These are phyloP conservation scores for Hymenoscyphus fraxineus DNA, from an alignment of 2,329 filamentous ascomycete species.

Conservation along the genomic window DNA sequence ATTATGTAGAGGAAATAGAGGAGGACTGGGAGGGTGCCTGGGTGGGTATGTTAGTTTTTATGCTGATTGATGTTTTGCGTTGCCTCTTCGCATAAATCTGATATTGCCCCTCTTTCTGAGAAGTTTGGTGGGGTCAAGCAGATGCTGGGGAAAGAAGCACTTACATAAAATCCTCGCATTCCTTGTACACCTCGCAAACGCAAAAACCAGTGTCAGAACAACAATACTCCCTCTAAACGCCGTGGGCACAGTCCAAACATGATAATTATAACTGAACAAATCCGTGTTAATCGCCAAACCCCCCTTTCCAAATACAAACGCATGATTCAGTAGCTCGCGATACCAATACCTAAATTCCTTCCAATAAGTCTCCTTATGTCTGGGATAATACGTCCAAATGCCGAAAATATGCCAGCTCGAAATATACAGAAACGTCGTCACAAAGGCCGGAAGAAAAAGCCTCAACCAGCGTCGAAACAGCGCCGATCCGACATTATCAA, in stretches of 20 bases:
- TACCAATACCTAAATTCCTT: slow-evolving; percentile 18
- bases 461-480: slow-evolving; percentile 46
- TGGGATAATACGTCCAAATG: slow-evolving; percentile 21
- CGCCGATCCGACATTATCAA: slow-evolving; percentile 42
- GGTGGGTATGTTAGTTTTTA: not conserved
- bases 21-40: slow-evolving; percentile 2
- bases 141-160: not conserved
- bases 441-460: slow-evolving; percentile 43
- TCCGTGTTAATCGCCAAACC: slow-evolving; percentile 39
- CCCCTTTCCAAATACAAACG: slow-evolving; percentile 57
- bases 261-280: slow-evolving; percentile 55
- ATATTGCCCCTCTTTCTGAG: not conserved
- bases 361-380: slow-evolving; percentile 10
- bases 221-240: slow-evolving; percentile 61
- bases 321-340: slow-evolving; percentile 61
- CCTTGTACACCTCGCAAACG: slow-evolving; percentile 52
- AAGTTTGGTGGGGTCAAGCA: not conserved
- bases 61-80: not conserved
- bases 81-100: not conserved
- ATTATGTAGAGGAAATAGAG: slow-evolving; percentile 64
- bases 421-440: slow-evolving; percentile 40
- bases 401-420: slow-evolving; percentile 30
- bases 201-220: slow-evolving; percentile 53
- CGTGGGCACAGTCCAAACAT: slow-evolving; percentile 54
- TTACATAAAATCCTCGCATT: slow-evolving; percentile 51